A percentile compares a stretch with the other conserved stretches of the same genome.
These are phyloP conservation scores for Cajanus cajan DNA, from an alignment of 306 rosid genomes.

Conservation along the genomic window DNA sequence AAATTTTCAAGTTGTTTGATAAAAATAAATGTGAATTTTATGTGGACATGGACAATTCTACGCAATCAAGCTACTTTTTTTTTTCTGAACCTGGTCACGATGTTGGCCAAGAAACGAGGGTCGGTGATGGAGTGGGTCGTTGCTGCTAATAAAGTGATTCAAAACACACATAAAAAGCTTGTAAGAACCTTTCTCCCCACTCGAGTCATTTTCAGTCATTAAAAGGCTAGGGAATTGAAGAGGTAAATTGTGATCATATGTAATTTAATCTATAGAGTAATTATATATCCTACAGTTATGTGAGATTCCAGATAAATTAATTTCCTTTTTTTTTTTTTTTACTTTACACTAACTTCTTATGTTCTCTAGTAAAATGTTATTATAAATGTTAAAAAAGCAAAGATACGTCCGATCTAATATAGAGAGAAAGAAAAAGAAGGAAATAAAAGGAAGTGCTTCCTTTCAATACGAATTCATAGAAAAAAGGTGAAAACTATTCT, in stretches of 20 bases:
- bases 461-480: too few species aligned
- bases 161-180: not conserved
- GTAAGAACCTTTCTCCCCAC: not conserved
- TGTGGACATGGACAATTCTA: not conserved
- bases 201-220: not conserved
- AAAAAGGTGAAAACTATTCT: not conserved
- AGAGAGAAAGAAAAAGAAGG: too few species aligned
- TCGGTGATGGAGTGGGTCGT: not conserved
- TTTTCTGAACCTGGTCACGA: conserved; percentile 30
- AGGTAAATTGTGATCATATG: too few species aligned
- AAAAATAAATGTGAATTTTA: not conserved
- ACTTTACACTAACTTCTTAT: too few species aligned
- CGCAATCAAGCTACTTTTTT: not conserved
- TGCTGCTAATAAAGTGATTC: not conserved
- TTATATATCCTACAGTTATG: too few species aligned
- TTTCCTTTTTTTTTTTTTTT: too few species aligned
- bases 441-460: not conserved
- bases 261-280: too few species aligned
- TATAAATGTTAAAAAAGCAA: too few species aligned
- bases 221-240: not conserved
- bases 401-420: too few species aligned
- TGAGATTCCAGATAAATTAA: too few species aligned
- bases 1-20: not conserved
- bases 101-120: not conserved
- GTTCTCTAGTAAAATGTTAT: too few species aligned